Conservation (phyloP, 768 basidiomycete genomes). For the Pleurotus sapidus region DNA sequence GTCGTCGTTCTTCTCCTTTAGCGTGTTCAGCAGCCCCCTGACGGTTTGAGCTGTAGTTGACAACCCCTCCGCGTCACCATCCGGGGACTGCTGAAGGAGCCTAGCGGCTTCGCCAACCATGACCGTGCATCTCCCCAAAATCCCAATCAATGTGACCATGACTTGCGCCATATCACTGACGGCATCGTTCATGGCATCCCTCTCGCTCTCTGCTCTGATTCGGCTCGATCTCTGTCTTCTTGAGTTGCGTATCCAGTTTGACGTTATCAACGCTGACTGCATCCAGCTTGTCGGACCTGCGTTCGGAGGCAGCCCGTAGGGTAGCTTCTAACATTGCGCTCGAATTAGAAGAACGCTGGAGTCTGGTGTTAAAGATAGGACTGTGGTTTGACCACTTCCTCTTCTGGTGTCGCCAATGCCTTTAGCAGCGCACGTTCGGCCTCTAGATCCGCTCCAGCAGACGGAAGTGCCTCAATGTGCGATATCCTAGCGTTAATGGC, state of each 20-base stretch:
- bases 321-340: slow-evolving; percentile 83
- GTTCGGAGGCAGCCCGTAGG: slow-evolving; percentile 77
- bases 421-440: slow-evolving; percentile 71
- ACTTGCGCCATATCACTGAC: slow-evolving; percentile 64
- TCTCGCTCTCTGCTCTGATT: slow-evolving; percentile 61
- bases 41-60: slow-evolving; percentile 43
- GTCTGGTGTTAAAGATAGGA: slow-evolving; percentile 55
- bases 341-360: slow-evolving; percentile 72
- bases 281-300: slow-evolving; percentile 77
- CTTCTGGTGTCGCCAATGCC: slow-evolving; percentile 68
- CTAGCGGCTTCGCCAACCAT: slow-evolving; percentile 60
- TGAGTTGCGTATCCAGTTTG: slow-evolving; percentile 63
- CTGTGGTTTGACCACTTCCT: slow-evolving; percentile 56
- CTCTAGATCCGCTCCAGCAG: slow-evolving; percentile 48
- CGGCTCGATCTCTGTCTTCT: slow-evolving; percentile 71
- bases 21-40: slow-evolving; percentile 44
- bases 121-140: slow-evolving; percentile 77
- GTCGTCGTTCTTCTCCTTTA: slow-evolving; percentile 69
- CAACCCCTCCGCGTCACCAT: slow-evolving; percentile 24
- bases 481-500: slow-evolving; percentile 61
- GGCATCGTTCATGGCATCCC: slow-evolving; percentile 59
- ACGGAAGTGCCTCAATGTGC: slow-evolving; percentile 49
- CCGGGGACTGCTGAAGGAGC: slow-evolving; percentile 26
- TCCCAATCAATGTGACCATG: slow-evolving; percentile 70
- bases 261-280: slow-evolving; percentile 67